Conservation (phyloP, 306 rosid genomes). For the Pterocarpus macrocarpus region DNA sequence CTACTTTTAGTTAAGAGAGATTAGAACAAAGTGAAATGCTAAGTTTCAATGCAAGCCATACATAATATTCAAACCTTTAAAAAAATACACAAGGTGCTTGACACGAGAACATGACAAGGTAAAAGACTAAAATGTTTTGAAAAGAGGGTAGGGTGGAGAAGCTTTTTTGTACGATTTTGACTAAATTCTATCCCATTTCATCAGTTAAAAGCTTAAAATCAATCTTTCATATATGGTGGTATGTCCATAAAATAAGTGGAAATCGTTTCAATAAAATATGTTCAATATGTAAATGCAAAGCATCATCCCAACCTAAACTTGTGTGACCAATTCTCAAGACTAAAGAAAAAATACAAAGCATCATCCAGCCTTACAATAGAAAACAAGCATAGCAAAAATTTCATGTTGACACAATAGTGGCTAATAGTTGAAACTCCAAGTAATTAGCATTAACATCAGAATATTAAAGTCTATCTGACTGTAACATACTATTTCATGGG, state of each 20-base stretch:
- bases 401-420: not conserved
- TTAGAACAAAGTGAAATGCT: conserved; percentile 31
- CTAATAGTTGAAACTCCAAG: conserved; percentile 13
- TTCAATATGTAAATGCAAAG: conserved; percentile 5
- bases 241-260: conserved; percentile 6
- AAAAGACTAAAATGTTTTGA: conserved; percentile 12
- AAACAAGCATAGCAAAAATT: conserved; percentile 31
- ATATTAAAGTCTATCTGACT: conserved; percentile 30
- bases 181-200: conserved; percentile 10
- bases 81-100: not conserved
- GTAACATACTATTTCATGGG: conserved; percentile 1
- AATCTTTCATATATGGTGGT: conserved; percentile 14
- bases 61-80: conserved; percentile 17
- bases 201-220: conserved; percentile 24
- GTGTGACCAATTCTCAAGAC: too few species aligned
- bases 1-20: too few species aligned
- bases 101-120: not conserved
- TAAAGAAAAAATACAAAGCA: not conserved
- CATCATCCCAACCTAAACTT: too few species aligned
- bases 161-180: conserved; percentile 4
- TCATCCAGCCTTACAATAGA: conserved; percentile 8
- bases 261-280: not conserved
- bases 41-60: conserved; percentile 31
- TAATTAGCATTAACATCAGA: conserved; percentile 34
- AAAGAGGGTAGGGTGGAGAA: not conserved